These are phyloP conservation scores for Glycine tomentella DNA, from an alignment of 306 rosid species.

Conservation along the genomic window DNA sequence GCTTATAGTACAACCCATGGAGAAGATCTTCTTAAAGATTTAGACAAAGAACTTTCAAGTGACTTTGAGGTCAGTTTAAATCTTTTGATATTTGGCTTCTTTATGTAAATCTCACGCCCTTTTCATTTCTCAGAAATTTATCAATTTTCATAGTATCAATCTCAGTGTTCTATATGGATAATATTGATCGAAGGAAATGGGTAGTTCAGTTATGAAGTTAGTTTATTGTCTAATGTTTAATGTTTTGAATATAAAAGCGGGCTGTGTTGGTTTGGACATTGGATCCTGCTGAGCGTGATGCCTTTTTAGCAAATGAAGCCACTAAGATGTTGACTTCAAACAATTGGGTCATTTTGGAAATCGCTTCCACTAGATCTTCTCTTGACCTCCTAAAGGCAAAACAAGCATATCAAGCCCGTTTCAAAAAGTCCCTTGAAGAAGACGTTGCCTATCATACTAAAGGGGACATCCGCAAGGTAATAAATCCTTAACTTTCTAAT, in stretches of 20 bases:
- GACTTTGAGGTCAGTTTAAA: slow-evolving; percentile 62
- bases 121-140: neutral
- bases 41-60: slow-evolving; percentile 77
- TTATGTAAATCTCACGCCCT: too few relatives aligned
- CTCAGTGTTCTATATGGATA: slow-evolving; percentile 33
- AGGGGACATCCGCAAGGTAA: slow-evolving; percentile 73
- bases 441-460: slow-evolving; percentile 72
- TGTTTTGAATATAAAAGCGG: slow-evolving; percentile 45
- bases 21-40: slow-evolving; percentile 65
- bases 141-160: neutral
- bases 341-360: slow-evolving; percentile 62
- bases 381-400: slow-evolving; percentile 60
- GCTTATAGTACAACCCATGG: slow-evolving; percentile 61
- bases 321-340: slow-evolving; percentile 52
- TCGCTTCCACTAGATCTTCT: slow-evolving; percentile 70
- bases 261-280: slow-evolving; percentile 58
- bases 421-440: slow-evolving; percentile 70
- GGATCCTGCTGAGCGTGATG: slow-evolving; percentile 80
- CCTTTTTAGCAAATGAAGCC: slow-evolving; percentile 66
- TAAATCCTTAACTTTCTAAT: neutral
- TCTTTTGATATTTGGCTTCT: too few relatives aligned
- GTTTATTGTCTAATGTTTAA: slow-evolving; percentile 31
- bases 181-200: slow-evolving; percentile 17
- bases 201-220: slow-evolving; percentile 11
- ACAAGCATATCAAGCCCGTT: slow-evolving; percentile 73